A percentile compares a stretch with the other conserved stretches of the same genome.
phyloP scores from a whole-genome alignment of 345 rosid genomes.

The Eucalyptus fibrosa region DNA sequence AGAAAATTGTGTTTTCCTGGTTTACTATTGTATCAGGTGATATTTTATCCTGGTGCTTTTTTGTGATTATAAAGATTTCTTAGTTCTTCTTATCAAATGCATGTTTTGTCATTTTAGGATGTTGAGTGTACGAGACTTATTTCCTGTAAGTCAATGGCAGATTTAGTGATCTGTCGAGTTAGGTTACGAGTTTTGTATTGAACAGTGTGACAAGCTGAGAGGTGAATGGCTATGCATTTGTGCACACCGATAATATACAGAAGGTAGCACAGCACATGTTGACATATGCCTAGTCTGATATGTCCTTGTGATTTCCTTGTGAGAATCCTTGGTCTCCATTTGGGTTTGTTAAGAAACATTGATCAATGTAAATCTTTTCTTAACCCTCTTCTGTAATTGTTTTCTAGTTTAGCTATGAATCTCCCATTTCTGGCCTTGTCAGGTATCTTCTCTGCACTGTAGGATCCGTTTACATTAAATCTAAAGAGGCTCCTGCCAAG shows the following conservation, averaged over 20 bases:
- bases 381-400: not conserved
- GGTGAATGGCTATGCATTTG: not conserved
- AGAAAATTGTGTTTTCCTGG: not conserved
- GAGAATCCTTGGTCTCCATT: not conserved
- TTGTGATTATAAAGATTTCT: not conserved
- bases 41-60: not conserved
- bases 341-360: not conserved
- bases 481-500: constrained; percentile 98
- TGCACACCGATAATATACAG: not conserved
- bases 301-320: not conserved
- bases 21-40: not conserved
- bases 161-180: not conserved
- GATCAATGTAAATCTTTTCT: not conserved
- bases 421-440: not conserved
- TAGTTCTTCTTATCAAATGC: not conserved
- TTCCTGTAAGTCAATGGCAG: not conserved
- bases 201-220: not conserved
- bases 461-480: constrained; percentile 90
- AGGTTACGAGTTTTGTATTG: not conserved
- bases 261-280: not conserved
- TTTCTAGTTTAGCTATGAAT: not conserved
- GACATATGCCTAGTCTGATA: not conserved
- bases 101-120: not conserved
- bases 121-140: not conserved
- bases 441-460: constrained; percentile 98